phyloP scores from a whole-genome alignment of 1,139 yeast species.

The Blastobotrys arbuscula region DNA sequence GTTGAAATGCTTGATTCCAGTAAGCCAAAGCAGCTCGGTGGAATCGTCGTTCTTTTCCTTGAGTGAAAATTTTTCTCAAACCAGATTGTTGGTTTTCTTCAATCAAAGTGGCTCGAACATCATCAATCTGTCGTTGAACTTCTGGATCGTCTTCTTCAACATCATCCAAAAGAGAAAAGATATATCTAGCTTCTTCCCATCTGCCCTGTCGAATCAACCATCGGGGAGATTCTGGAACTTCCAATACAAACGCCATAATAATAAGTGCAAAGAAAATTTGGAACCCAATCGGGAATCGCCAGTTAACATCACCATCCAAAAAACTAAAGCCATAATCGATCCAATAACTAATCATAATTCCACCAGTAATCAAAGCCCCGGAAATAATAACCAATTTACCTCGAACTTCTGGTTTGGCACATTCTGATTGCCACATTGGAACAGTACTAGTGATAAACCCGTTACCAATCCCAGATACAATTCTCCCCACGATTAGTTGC shows the following conservation, averaged over 20 bases:
- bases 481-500: constrained; percentile 69
- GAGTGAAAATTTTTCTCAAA: constrained; percentile 12
- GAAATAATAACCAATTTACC: constrained; percentile 66
- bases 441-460: constrained; percentile 76
- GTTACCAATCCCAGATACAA: constrained; percentile 72
- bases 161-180: constrained; percentile 13
- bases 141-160: constrained; percentile 23
- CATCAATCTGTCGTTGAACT: constrained; percentile 26
- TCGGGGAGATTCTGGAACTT: constrained; percentile 46
- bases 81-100: constrained; percentile 15
- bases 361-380: constrained; percentile 66
- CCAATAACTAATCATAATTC: constrained; percentile 73
- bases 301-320: constrained; percentile 43
- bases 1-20: constrained; percentile 53
- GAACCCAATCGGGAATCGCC: constrained; percentile 39
- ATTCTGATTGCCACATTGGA: constrained; percentile 79
- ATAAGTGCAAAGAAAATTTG: constrained; percentile 22
- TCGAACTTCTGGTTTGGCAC: constrained; percentile 65
- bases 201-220: constrained; percentile 44
- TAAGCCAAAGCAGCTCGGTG: constrained; percentile 45
- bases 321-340: constrained; percentile 47
- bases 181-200: constrained; percentile 24
- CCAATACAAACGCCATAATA: constrained; percentile 10
- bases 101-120: constrained; percentile 23
- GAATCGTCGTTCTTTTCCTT: constrained; percentile 35